Evolutionary conservation across 108 stramenopile species (phyloP).

Genomic region (Mayamaea pseudoterrestris): DNA sequence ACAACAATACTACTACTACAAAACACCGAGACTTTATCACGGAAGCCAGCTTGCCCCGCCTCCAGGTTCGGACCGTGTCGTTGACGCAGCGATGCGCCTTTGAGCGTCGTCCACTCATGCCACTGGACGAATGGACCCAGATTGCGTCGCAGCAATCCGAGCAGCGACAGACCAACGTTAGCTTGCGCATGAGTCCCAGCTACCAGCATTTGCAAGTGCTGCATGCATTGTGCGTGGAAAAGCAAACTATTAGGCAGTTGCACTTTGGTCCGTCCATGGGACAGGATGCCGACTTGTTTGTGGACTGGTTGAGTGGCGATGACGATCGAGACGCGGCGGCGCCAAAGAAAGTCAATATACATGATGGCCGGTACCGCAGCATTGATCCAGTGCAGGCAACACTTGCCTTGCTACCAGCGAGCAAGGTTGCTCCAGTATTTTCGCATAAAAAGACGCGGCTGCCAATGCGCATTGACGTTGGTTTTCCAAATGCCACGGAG

Average conservation of each 20-base stretch:
- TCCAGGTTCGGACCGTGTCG: too few relatives aligned
- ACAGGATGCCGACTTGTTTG: slow-evolving; percentile 35
- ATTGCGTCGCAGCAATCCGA: not conserved
- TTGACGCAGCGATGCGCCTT: slow-evolving; percentile 43
- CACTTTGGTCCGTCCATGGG: slow-evolving; percentile 40
- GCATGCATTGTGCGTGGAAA: slow-evolving; percentile 18
- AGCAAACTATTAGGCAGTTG: slow-evolving; percentile 32
- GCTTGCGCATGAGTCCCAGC: slow-evolving; percentile 22
- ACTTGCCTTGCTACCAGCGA: slow-evolving; percentile 2
- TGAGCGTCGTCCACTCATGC: slow-evolving; percentile 16
- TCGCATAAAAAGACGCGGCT: slow-evolving; percentile 49
- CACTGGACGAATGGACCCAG: slow-evolving; percentile 9
- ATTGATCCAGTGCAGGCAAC: slow-evolving; percentile 50
- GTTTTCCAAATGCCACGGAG: slow-evolving; percentile 51
- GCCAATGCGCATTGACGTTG: slow-evolving; percentile 70
- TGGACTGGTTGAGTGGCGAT: not conserved
- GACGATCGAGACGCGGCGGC: not conserved
- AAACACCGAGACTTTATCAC: too few relatives aligned
- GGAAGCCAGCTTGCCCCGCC: too few relatives aligned
- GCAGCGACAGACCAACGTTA: not conserved
- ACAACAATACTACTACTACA: too few relatives aligned
- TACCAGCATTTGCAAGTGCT: slow-evolving; percentile 31
- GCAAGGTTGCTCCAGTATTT: slow-evolving; percentile 48
- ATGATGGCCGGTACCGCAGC: slow-evolving; percentile 45
- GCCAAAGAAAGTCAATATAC: not conserved